A percentile compares a stretch with the other conserved stretches of the same genome.
Conservation (phyloP, 257 asterid species). For the Solanum lycopersicoides region DNA sequence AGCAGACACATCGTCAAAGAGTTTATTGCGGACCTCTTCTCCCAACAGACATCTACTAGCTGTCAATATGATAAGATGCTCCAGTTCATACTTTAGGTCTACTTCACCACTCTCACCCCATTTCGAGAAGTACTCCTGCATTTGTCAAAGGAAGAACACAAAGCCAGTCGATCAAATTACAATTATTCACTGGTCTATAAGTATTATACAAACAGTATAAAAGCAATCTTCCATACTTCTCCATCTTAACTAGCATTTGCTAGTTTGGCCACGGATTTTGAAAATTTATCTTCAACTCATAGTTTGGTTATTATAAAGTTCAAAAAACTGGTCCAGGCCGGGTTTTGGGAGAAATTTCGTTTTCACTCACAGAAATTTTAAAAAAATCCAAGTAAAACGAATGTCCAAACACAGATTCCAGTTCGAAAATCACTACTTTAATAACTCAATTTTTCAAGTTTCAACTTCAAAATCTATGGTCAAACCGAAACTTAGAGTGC, state of each 20-base stretch:
- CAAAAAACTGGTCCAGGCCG: background rate
- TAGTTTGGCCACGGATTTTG: background rate
- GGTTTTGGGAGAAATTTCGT: background rate
- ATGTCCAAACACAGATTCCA: background rate
- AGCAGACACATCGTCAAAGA: conserved; percentile 85
- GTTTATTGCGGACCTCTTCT: conserved; percentile 90
- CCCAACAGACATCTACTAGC: conserved; percentile 90
- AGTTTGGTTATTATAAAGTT: background rate
- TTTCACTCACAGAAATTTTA: background rate
- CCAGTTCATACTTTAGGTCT: conserved; percentile 78
- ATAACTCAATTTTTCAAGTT: background rate
- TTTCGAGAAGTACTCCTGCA: conserved; percentile 77
- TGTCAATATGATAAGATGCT: conserved; percentile 83
- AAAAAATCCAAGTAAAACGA: background rate
- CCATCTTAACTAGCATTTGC: background rate
- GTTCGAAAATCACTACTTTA: background rate
- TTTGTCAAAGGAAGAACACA: background rate
- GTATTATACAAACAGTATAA: background rate
- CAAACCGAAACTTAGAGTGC: too few species aligned
- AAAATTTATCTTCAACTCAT: background rate
- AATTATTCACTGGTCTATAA: background rate
- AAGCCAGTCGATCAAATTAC: background rate
- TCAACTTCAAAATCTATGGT: too few species aligned
- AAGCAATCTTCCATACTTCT: background rate
- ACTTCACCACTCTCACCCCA: conserved; percentile 96